Conservation (phyloP, 1,139 yeast species). For the Suhomyces bribrorum region DNA sequence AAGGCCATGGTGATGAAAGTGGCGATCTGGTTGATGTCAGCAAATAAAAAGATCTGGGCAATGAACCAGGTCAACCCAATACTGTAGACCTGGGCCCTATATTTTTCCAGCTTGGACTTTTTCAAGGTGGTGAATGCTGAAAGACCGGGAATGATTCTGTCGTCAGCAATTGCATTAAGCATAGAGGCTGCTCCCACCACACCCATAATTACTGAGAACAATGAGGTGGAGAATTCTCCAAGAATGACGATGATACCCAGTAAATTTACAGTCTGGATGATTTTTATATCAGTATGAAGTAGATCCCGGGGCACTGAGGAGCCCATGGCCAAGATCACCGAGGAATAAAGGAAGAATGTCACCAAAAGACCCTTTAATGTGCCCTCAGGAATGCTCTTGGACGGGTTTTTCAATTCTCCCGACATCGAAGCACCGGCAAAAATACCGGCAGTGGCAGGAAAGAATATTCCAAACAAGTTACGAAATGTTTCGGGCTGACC, state of each 20-base stretch:
- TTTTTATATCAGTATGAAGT: constrained; percentile 74
- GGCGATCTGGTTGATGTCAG: constrained; percentile 92
- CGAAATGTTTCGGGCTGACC: constrained; percentile 68
- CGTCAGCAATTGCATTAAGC: constrained; percentile 87
- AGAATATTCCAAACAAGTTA: constrained; percentile 88
- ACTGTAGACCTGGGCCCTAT: constrained; percentile 50
- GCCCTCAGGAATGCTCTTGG: constrained; percentile 86
- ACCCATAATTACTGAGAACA: constrained; percentile 92
- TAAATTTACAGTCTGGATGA: constrained; percentile 77
- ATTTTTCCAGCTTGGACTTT: constrained; percentile 45
- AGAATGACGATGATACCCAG: constrained; percentile 70
- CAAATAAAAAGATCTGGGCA: constrained; percentile 80
- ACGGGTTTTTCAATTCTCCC: constrained; percentile 86
- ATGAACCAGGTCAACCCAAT: constrained; percentile 75
- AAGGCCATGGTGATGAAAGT: constrained; percentile 96
- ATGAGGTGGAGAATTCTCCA: constrained; percentile 87
- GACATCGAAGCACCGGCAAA: constrained; percentile 99
- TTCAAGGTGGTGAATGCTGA: constrained; percentile 55
- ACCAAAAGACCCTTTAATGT: constrained; percentile 77
- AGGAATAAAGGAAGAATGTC: constrained; percentile 71
- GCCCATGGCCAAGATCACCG: constrained; percentile 80
- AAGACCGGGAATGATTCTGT: constrained; percentile 78
- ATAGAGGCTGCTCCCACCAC: constrained; percentile 92
- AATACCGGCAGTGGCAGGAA: constrained; percentile 97
- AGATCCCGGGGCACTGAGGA: constrained; percentile 75